These are phyloP conservation scores for Aureobasidium sp. DNA, from an alignment of 2,329 filamentous ascomycete genomes.

Conservation along the genomic window DNA sequence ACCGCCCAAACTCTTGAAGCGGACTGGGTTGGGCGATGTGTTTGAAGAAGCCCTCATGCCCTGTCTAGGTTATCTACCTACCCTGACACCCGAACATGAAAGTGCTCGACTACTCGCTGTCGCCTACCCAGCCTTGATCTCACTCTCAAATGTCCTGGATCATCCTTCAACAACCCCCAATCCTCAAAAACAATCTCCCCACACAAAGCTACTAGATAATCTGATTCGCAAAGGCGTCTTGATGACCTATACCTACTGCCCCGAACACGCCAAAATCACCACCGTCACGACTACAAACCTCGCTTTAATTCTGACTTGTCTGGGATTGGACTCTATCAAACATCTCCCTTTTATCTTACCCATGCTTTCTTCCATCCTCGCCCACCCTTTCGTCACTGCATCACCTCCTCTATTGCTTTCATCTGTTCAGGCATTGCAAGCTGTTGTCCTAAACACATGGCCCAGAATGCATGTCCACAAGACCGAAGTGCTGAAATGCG, in stretches of 20 bases:
- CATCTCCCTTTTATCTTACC: slow-evolving; percentile 64
- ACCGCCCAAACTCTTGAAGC: slow-evolving; percentile 45
- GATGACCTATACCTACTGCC: slow-evolving; percentile 46
- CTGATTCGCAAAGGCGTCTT: slow-evolving; percentile 37
- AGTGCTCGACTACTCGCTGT: slow-evolving; percentile 55
- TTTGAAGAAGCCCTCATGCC: slow-evolving; percentile 64
- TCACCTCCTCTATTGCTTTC: slow-evolving; percentile 47
- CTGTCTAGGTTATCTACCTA: slow-evolving; percentile 67
- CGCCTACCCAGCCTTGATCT: slow-evolving; percentile 59
- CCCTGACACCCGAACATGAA: slow-evolving; percentile 64
- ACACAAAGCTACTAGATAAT: slow-evolving; percentile 35
- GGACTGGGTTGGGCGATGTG: slow-evolving; percentile 58
- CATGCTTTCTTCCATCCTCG: slow-evolving; percentile 55
- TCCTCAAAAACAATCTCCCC: slow-evolving; percentile 20
- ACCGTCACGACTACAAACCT: slow-evolving; percentile 48
- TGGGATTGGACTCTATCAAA: slow-evolving; percentile 57
- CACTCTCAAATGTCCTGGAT: slow-evolving; percentile 35
- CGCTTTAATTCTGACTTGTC: slow-evolving; percentile 41
- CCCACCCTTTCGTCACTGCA: slow-evolving; percentile 58
- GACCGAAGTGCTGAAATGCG: slow-evolving; percentile 54
- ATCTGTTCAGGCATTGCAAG: slow-evolving; percentile 47
- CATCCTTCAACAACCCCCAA: slow-evolving; percentile 17
- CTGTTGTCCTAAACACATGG: slow-evolving; percentile 57
- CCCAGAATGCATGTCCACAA: slow-evolving; percentile 57
- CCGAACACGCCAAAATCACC: slow-evolving; percentile 50